Evolutionary conservation across 352 stramenopile genomes (phyloP), one percentile per base, ranked within the genome.

Genomic region (Phytophthora fragariaefolia): DNA sequence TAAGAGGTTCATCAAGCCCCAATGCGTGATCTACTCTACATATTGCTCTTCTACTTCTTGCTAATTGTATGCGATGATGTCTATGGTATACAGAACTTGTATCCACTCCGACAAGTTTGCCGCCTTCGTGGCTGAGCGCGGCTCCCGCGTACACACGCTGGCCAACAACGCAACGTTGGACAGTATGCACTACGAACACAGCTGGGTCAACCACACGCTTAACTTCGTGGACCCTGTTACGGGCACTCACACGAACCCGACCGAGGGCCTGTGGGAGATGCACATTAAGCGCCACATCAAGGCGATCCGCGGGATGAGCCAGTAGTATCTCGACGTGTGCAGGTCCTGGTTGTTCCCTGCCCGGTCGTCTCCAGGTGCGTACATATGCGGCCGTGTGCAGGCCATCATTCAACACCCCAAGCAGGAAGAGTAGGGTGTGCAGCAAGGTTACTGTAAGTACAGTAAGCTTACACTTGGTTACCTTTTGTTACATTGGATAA

Each of bases 21-120:
- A n/a, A n/a, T n/a, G n/a, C n/a, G n/a, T n/a, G n/a, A n/a, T 36
- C 13, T 36, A 38, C 30, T 38, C 3, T 38, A 38, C 30, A 17
- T 38, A 17, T 12, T 38, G 30, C 30, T 38, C 5, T 17, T 38
- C 30, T 38, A 38, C 30, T 36, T 1, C 5, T 2, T 1, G 30
- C 30, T 38, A 38, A 38, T 38, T 38, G 30, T 17, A 38, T 38
- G 2, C 2, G 1, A 3, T 36, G 30, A 0, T 38, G 30, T 1
- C 30, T 38, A 17, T 12, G n/a, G n/a, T n/a, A n/a, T n/a, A n/a
- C n/a, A 38, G 30, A 38, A 63, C 63, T 6, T 45, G 17, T 2
- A 80, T 72, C 27, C 59, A 65, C 2, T 68, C 62, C 1, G 64
- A 77, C 58, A 75, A 46, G 46, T 71, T 69, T 26, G 48, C 24